Conservation (phyloP, 2,329 filamentous ascomycete genomes). For the Aspergillus aculeatus region DNA sequence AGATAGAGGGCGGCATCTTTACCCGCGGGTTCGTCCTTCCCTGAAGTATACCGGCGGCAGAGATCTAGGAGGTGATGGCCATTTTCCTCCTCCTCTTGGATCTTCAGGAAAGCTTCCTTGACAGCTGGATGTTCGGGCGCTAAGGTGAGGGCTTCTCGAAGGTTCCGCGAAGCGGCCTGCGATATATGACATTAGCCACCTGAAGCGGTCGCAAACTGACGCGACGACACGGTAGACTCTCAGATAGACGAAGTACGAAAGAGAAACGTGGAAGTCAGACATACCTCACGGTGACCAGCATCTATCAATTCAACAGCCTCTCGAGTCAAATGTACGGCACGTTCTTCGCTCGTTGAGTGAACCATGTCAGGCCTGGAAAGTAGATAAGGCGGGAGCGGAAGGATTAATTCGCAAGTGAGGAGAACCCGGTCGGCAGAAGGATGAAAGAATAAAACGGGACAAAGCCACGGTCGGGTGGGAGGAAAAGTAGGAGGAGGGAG, state of each 20-base stretch:
- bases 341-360: conserved; percentile 44
- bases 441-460: neutral
- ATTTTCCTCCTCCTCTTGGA: conserved; percentile 43
- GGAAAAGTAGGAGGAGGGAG: conserved; percentile 12
- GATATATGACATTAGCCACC: conserved; percentile 16
- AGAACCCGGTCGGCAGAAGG: neutral
- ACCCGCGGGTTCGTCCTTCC: conserved; percentile 44
- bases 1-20: conserved; percentile 46
- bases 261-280: conserved; percentile 10
- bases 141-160: conserved; percentile 50
- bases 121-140: conserved; percentile 47
- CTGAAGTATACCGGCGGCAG: conserved; percentile 43
- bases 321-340: conserved; percentile 46
- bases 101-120: conserved; percentile 46
- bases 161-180: conserved; percentile 48
- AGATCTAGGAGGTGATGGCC: conserved; percentile 46
- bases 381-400: conserved; percentile 11
- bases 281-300: conserved; percentile 47
- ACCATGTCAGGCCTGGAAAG: conserved; percentile 41
- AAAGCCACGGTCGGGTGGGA: conserved; percentile 1
- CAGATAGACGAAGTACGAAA: neutral
- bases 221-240: neutral
- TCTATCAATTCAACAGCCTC: conserved; percentile 49
- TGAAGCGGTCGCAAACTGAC: conserved; percentile 1
- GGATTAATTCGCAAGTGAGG: conserved; percentile 10